Base-by-base conservation (phyloP, 2,329 filamentous ascomycete species). In the Neofusicoccum kwambonambiense region DNA sequence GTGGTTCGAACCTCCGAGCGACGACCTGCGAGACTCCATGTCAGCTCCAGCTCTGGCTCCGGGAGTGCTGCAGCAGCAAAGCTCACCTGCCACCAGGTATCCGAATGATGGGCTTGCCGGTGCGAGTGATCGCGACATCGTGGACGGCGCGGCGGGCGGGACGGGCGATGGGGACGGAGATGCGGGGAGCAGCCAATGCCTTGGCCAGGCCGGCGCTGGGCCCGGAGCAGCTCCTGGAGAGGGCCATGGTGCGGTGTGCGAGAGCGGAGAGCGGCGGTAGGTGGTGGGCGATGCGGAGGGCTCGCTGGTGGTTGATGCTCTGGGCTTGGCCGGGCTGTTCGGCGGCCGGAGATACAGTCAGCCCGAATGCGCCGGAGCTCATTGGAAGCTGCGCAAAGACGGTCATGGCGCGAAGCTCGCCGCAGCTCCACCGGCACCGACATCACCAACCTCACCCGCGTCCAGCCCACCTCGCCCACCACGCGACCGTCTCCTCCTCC, bases 81-180 rank as follows among this genome's bases (percentile, higher is more conserved):
- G 78, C 87, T 81, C 81, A 96, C 91, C 94, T 89, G 83, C 95
- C 95, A 81, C 94, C 94, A 76, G 93, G 88, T 65, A 90, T 84
- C 74, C 93, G 90, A 75, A 98, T 82, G 73, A 98, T 93, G 68
- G 95, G 94, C 84, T 97, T 97, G 79, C 95, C 95, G 65, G 95
- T 99, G 74, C 95, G 87, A 68, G 94, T 96, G 76, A 99, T 97
- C 74, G 91, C 84, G 75, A 99, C 86, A 83, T 99, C 95, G 77
- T 92, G 91, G 68, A 87, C 75, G 70, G 35, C 37, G 52, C 56
- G 63, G 41, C 50, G 64, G 64, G 62, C 45, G 27, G 47, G 35
- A 13, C 22, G 54, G 44, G 62, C 34, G 58, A 62, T 17, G 58
- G 58, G 34, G 58, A 13, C n/a, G 52, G 74, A 70, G 47, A 69